Percentiles rank a stretch among this genome's conserved stretches.
Evolutionary conservation across 768 basidiomycete genomes (phyloP).

Genomic region (Serendipita sp.): DNA sequence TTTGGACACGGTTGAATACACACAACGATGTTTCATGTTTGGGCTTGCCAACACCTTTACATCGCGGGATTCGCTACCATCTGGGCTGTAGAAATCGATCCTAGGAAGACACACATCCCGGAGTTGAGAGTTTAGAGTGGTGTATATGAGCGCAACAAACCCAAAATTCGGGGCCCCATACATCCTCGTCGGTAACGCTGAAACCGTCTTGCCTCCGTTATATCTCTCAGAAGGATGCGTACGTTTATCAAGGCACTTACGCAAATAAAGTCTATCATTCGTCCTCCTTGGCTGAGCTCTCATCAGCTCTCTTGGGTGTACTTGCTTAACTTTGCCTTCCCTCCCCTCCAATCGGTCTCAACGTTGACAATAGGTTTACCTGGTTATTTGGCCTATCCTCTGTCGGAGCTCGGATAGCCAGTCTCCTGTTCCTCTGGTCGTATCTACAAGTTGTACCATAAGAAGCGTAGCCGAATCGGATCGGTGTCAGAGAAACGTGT

Average conservation of each 20-base stretch:
- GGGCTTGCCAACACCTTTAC: too few relatives aligned
- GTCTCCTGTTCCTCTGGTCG: conserved; percentile 28
- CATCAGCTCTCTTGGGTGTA: conserved; percentile 23
- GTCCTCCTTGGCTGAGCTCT: conserved; percentile 12
- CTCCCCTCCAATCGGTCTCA: conserved; percentile 19
- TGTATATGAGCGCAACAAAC: too few relatives aligned
- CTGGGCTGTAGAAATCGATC: too few relatives aligned
- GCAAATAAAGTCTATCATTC: conserved; percentile 17
- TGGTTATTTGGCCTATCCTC: conserved; percentile 35
- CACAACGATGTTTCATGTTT: too few relatives aligned
- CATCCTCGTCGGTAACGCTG: conserved; percentile 10
- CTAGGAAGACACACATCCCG: too few relatives aligned
- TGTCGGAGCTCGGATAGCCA: conserved; percentile 27
- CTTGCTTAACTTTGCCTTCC: conserved; percentile 29
- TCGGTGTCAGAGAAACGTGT: conserved; percentile 23
- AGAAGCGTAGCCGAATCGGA: conserved; percentile 29
- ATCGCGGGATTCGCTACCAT: too few relatives aligned
- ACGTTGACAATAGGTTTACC: conserved; percentile 27
- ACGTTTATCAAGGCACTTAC: conserved; percentile 19
- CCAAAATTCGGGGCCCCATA: background rate
- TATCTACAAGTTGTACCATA: conserved; percentile 33
- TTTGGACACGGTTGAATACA: too few relatives aligned
- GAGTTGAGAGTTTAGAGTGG: too few relatives aligned
- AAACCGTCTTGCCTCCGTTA: conserved; percentile 16
- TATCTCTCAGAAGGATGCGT: conserved; percentile 15